Evolutionary conservation across 2,329 filamentous ascomycete species (phyloP).

Genomic region (Atkinsonella texensis): DNA sequence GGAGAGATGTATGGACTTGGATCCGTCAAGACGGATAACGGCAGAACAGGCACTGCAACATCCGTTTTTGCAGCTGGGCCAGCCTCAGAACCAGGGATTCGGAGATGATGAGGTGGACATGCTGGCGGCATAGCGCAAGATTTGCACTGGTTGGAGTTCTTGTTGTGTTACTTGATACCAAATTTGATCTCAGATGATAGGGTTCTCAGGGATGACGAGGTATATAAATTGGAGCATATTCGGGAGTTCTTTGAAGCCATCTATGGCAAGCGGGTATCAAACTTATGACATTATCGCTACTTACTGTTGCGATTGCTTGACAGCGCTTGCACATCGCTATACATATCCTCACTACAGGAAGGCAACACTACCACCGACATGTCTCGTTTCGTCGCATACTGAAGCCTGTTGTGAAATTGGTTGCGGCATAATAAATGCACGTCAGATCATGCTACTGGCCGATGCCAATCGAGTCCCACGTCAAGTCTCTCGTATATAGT

Average conservation of each 20-base stretch:
- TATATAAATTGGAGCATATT: conserved; percentile 1
- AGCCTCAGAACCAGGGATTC: conserved; percentile 16
- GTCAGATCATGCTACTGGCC: too few relatives aligned
- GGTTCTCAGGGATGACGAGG: not conserved
- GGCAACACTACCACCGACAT: too few relatives aligned
- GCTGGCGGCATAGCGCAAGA: conserved; percentile 19
- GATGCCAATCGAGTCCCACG: not conserved
- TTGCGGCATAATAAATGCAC: too few relatives aligned
- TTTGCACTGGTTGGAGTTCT: not conserved
- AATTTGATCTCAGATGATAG: not conserved
- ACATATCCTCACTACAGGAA: too few relatives aligned
- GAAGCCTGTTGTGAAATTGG: too few relatives aligned
- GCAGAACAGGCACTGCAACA: conserved; percentile 63
- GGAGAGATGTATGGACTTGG: conserved; percentile 60
- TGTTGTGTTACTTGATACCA: not conserved
- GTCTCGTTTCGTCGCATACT: not conserved
- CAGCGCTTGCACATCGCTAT: too few relatives aligned
- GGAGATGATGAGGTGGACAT: conserved; percentile 44
- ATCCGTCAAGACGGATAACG: conserved; percentile 61
- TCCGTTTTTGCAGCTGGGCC: conserved; percentile 45
- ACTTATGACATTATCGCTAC: not conserved
- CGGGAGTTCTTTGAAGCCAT: not conserved
- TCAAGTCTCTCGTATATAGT: not conserved
- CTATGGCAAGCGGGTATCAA: not conserved
- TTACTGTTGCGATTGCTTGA: too few relatives aligned